Evolutionary conservation across 2,329 filamentous ascomycete genomes (phyloP).

Genomic region (Exutisphaerella laricina): DNA sequence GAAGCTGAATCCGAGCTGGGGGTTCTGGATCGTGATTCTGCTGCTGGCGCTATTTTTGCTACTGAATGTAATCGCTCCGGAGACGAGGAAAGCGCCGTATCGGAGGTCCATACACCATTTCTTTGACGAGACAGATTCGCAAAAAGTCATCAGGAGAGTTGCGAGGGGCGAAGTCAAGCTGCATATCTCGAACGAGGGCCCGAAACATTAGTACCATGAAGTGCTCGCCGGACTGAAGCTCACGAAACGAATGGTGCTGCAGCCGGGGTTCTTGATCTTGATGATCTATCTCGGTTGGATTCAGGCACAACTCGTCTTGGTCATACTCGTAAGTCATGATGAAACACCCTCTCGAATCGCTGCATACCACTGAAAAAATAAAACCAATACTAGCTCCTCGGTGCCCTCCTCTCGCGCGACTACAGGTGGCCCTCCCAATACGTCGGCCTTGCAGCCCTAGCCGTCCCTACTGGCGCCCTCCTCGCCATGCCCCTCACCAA

Average conservation of each 20-base stretch:
- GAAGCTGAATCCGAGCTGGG: conserved; percentile 60
- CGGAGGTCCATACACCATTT: conserved; percentile 64
- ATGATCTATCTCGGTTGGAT: conserved; percentile 72
- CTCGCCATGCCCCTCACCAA: conserved; percentile 69
- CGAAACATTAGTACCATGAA: conserved; percentile 72
- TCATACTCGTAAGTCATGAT: conserved; percentile 55
- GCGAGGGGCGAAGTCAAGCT: conserved; percentile 71
- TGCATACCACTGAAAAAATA: too few species aligned
- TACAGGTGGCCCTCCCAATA: conserved; percentile 60
- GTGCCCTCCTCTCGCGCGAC: conserved; percentile 62
- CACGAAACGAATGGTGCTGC: conserved; percentile 63
- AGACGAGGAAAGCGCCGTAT: conserved; percentile 64
- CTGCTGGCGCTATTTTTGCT: conserved; percentile 60
- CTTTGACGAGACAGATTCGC: conserved; percentile 39
- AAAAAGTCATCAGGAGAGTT: conserved; percentile 49
- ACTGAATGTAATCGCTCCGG: conserved; percentile 65
- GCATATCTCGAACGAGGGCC: conserved; percentile 65
- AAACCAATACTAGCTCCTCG: conserved; percentile 48
- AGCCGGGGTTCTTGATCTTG: conserved; percentile 67
- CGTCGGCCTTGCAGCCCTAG: conserved; percentile 62
- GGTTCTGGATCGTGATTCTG: conserved; percentile 68
- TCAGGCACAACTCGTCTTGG: conserved; percentile 67
- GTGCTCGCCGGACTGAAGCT: conserved; percentile 64
- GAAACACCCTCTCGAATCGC: background rate
- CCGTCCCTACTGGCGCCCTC: conserved; percentile 62